Percentiles rank a stretch among this genome's conserved stretches.
These are phyloP conservation scores for Phascolomyces articulosus DNA, from an alignment of 371 early-diverging fungal genomes.

Conservation along the genomic window DNA sequence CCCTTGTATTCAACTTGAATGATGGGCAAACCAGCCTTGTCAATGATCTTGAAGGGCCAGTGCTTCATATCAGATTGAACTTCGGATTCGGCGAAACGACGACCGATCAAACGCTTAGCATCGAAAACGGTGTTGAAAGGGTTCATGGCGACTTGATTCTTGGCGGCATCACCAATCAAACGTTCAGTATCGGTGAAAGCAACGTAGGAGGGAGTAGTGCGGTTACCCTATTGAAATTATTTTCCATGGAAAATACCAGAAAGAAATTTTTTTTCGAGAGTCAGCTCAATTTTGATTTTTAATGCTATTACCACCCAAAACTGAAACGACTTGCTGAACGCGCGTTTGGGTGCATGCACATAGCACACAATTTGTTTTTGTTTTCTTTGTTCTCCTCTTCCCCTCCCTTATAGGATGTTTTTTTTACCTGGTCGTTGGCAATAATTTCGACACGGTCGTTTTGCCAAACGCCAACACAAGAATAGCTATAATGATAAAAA, in stretches of 20 bases:
- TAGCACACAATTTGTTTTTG: too few species aligned
- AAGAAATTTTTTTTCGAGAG: too few species aligned
- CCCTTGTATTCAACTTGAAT: conserved; percentile 89
- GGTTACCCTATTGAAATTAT: conserved; percentile 68
- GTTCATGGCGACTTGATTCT: conserved; percentile 91
- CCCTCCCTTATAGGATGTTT: background rate
- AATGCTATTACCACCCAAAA: background rate
- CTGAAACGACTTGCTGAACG: too few species aligned
- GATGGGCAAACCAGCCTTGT: conserved; percentile 82
- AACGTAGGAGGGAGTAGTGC: conserved; percentile 96
- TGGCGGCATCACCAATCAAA: conserved; percentile 94
- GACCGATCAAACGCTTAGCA: conserved; percentile 98
- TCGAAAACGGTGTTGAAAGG: conserved; percentile 93
- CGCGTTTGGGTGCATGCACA: too few species aligned
- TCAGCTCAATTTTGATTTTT: background rate
- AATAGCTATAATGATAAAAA: conserved; percentile 85
- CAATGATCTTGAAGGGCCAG: conserved; percentile 90
- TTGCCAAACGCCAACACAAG: conserved; percentile 98
- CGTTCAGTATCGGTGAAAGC: conserved; percentile 92
- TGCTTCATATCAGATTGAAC: conserved; percentile 94
- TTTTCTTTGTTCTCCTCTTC: background rate
- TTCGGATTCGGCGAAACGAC: conserved; percentile 87
- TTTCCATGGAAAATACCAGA: too few species aligned
- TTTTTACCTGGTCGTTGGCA: conserved; percentile 86
- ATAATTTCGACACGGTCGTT: conserved; percentile 97